Evolutionary conservation across 2,329 filamentous ascomycete genomes (phyloP), one percentile per base, ranked within the genome.

Genomic region (Ascochyta lentis): DNA sequence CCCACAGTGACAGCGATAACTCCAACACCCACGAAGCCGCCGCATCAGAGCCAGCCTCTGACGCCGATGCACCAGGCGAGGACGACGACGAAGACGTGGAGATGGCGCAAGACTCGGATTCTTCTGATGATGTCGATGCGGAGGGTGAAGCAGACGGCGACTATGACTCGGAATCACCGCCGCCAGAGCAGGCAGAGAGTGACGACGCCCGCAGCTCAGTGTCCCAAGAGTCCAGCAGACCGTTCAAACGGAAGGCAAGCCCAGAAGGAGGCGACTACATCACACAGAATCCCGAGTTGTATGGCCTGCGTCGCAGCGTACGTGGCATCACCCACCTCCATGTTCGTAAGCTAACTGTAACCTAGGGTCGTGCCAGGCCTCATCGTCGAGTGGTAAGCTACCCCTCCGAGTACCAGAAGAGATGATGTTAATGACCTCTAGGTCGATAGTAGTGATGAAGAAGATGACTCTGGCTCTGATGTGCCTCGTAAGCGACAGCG

Each of bases 281-380:
- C 67, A 85, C 89, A 68, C 90, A 91, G 71, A 96, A 99, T 70
- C 95, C 95, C 40, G 92, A 96, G 78, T 82, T 99, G 8, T 99
- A 98, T 80, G 95, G 95, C 43, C 83, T 99, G 65, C 87, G 95
- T 67, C 86, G 95, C 79, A 99, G 95, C 80, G 93, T 95, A 88
- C 60, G 89, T 78, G 55, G 38, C 52, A 61, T 56, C 54, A 16
- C 24, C 37, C 47, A 26, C 53, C 42, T 51, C 48, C 16, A 50
- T 40, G 26, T 41, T 44, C 55, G 46, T 49, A 33, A 55, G 73
- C 76, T 79, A 69, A 79, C 69, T 61, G 42, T 46, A 58, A 48
- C 51, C 31, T 61, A 84, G 82, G 80, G 83, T 72, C 84, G 86
- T 63, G 86, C 86, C 64, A 84, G 86, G 65, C 83, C 83, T 59